Conservation (phyloP, 768 basidiomycete genomes). For the Pulveroboletus sp. region DNA sequence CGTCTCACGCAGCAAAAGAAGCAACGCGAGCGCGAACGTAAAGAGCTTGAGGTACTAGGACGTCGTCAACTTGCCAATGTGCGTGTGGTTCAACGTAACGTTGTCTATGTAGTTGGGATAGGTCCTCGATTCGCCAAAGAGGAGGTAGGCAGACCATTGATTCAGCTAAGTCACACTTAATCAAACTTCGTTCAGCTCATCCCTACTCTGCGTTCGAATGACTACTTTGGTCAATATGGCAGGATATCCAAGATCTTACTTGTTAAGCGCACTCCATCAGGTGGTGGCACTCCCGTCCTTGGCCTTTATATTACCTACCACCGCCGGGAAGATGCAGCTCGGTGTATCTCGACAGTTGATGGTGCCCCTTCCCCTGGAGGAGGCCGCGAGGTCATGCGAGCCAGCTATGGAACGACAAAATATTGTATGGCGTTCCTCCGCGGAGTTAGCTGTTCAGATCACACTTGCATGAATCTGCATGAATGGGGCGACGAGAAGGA, state of each 20-base stretch:
- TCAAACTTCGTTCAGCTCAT: constrained; percentile 55
- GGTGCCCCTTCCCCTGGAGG: constrained; percentile 88
- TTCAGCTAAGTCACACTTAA: not conserved
- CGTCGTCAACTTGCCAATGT: constrained; percentile 87
- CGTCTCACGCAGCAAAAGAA: constrained; percentile 94
- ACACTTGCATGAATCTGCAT: constrained; percentile 90
- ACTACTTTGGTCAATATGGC: constrained; percentile 98
- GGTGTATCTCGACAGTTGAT: constrained; percentile 90
- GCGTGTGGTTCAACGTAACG: constrained; percentile 93
- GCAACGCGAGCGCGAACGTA: constrained; percentile 89
- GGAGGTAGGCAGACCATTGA: constrained; percentile 57
- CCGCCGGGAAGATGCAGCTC: constrained; percentile 89
- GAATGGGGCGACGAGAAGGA: constrained; percentile 99
- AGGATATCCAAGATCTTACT: constrained; percentile 95
- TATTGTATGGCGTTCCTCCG: constrained; percentile 97
- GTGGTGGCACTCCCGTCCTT: constrained; percentile 66
- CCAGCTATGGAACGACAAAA: constrained; percentile 94
- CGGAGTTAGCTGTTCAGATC: constrained; percentile 75
- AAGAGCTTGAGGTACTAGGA: constrained; percentile 84
- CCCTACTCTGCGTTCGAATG: constrained; percentile 85
- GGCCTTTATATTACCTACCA: constrained; percentile 98
- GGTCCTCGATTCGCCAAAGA: constrained; percentile 93
- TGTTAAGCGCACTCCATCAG: constrained; percentile 79
- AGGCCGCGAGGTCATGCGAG: constrained; percentile 83
- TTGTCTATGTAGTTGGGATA: constrained; percentile 94